phyloP scores from a whole-genome alignment of 78 protist species.

The Dictyostelium brefeldianum region DNA sequence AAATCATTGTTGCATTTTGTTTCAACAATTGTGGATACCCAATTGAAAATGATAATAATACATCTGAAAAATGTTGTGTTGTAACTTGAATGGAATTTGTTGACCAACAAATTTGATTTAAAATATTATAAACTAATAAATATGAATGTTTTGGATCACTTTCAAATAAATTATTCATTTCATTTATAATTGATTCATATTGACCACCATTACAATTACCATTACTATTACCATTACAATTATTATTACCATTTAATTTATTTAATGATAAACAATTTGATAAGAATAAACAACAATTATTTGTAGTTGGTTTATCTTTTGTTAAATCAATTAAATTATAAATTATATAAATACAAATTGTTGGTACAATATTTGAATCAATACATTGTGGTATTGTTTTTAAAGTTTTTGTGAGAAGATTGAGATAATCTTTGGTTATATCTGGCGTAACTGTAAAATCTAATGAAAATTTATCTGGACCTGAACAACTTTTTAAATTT shows the following conservation, averaged over 20 bases:
- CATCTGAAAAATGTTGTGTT: constrained; percentile 24
- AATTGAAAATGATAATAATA: constrained; percentile 12
- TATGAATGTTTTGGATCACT: constrained; percentile 16
- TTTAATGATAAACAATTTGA: neutral
- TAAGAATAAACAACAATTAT: constrained; percentile 30
- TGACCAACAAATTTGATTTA: constrained; percentile 20
- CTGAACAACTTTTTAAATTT: neutral
- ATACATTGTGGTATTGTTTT: constrained; percentile 62
- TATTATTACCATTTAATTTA: neutral
- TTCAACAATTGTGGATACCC: constrained; percentile 47
- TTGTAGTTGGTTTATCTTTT: constrained; percentile 13
- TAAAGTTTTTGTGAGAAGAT: neutral
- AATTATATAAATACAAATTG: constrained; percentile 46
- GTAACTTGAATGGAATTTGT: neutral
- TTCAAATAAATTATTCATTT: constrained; percentile 12
- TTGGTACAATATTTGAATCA: constrained; percentile 20
- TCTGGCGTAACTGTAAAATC: constrained; percentile 51
- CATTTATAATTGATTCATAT: neutral
- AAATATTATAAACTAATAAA: constrained; percentile 46
- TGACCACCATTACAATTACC: neutral
- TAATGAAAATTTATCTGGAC: neutral
- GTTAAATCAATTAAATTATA: constrained; percentile 39
- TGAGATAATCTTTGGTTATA: constrained; percentile 43
- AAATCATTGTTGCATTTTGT: constrained; percentile 15
- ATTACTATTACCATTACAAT: neutral